Evolutionary conservation across 495 filamentous ascomycete species (phyloP), one percentile per base, ranked within the genome.

Genomic region (Haplographium delicatum): DNA sequence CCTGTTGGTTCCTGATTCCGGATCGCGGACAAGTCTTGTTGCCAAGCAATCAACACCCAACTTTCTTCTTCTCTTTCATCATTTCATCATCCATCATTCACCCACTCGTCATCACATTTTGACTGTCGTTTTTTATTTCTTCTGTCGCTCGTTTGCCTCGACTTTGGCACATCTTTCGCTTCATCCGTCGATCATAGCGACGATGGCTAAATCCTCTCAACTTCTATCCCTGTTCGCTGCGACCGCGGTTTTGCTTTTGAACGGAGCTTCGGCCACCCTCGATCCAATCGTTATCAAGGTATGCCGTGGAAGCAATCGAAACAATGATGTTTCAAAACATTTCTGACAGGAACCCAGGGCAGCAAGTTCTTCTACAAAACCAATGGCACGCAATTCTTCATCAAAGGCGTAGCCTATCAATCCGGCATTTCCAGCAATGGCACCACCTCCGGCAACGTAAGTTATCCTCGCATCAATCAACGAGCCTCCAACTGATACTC

Each of bases 341-440:
- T 19, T 16, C 23, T 50, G 24, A 51, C 42, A 30, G 13, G 4
- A 33, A 30, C 22, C 2, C 46, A 62, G 59, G 59, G 59, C 37
- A 88, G 86, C 70, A 58, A 58, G 41, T 62, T 62, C 59, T 96
- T 96, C 65, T 82, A 73, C 67, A 78, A 75, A 59, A 68, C 71
- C 53, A 81, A 75, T 62, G 80, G 80, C 50, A 79, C 76, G 9
- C 77, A 91, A 74, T 93, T 93, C 51, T 48, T 66, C 28, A 80
- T 89, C 49, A 79, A 75, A 35, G 85, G 85, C 50, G 73, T 89
- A 34, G 83, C 84, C 24, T 90, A 89, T 63, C 81, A 63, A 37
- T 37, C 27, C 1, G 49, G 60, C 15, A 31, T 82, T 30, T 74
- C 79, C 10, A 39, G 16, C 15, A 49, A 28, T n/a, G 56, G 38